phyloP scores from a whole-genome alignment of 768 basidiomycete genomes.

The Cyclocybe aegerita region DNA sequence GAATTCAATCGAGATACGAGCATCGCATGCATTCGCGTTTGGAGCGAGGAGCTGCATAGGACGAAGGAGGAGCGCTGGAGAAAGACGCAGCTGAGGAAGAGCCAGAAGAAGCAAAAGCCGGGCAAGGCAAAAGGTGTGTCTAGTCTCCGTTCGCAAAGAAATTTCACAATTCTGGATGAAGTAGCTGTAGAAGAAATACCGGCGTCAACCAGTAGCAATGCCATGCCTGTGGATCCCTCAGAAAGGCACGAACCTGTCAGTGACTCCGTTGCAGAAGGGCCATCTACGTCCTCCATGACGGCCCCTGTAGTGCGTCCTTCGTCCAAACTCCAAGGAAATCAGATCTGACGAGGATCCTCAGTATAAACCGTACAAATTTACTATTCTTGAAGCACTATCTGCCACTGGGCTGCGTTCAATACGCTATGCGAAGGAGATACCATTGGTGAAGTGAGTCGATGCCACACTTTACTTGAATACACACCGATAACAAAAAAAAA shows the following conservation, averaged over 20 bases:
- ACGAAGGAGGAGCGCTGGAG: conserved; percentile 65
- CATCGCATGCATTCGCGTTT: conserved; percentile 86
- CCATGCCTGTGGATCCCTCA: too few species aligned
- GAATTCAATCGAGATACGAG: conserved; percentile 97
- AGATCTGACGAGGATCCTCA: conserved; percentile 16
- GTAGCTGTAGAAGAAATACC: too few species aligned
- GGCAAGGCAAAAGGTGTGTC: conserved; percentile 31
- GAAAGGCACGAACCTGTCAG: too few species aligned
- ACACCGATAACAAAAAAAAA: conserved; percentile 7
- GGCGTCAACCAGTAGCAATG: too few species aligned
- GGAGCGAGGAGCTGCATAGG: conserved; percentile 74
- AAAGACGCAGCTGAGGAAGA: conserved; percentile 48
- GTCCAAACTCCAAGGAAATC: background rate
- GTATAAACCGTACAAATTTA: conserved; percentile 66
- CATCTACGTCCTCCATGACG: background rate
- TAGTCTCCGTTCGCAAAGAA: conserved; percentile 13
- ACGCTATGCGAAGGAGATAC: conserved; percentile 97
- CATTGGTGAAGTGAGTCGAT: conserved; percentile 71
- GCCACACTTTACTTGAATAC: background rate
- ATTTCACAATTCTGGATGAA: background rate
- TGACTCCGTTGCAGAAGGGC: background rate
- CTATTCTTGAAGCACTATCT: conserved; percentile 89
- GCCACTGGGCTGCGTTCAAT: conserved; percentile 96
- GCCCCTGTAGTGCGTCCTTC: background rate
- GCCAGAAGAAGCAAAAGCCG: conserved; percentile 15